Evolutionary conservation across 352 stramenopile species (phyloP).

Genomic region (Globisporangium sylvaticum): DNA sequence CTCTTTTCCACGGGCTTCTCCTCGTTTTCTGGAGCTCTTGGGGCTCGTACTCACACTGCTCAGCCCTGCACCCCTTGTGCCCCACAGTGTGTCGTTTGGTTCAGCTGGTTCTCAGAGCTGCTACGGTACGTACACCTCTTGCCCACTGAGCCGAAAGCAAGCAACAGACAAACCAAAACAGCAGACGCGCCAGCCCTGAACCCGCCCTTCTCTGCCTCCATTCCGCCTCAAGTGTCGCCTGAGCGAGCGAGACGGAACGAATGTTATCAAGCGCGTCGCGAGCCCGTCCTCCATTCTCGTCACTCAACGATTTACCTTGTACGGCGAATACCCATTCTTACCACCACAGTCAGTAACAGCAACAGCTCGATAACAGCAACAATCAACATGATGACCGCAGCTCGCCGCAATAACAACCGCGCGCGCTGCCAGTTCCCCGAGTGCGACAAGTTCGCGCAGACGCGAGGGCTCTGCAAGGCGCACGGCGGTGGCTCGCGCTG

Average conservation of each 20-base stretch:
- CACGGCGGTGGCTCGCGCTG: constrained; percentile 81
- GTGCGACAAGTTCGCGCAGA: constrained; percentile 87
- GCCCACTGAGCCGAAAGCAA: constrained; percentile 11
- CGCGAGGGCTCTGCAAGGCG: constrained; percentile 74
- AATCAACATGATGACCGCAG: constrained; percentile 22
- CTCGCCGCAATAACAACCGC: constrained; percentile 61
- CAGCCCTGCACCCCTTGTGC: too few species aligned
- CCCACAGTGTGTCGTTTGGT: not conserved
- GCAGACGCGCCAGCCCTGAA: constrained; percentile 9
- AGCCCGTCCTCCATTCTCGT: constrained; percentile 8
- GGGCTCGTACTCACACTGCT: too few species aligned
- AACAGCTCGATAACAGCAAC: constrained; percentile 19
- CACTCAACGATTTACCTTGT: constrained; percentile 35
- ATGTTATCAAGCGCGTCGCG: not conserved
- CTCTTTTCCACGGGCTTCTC: not conserved
- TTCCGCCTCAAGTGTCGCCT: not conserved
- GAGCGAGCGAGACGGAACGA: not conserved
- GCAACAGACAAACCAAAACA: too few species aligned
- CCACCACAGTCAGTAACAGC: constrained; percentile 8
- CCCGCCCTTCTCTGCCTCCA: constrained; percentile 15
- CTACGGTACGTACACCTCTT: not conserved
- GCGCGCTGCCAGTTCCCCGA: constrained; percentile 63
- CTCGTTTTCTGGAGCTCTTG: not conserved
- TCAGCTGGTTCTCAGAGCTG: not conserved
- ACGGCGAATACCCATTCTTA: constrained; percentile 21